These are phyloP conservation scores for Aspergillus ostianus DNA, from an alignment of 495 filamentous ascomycete genomes.

Conservation along the genomic window DNA sequence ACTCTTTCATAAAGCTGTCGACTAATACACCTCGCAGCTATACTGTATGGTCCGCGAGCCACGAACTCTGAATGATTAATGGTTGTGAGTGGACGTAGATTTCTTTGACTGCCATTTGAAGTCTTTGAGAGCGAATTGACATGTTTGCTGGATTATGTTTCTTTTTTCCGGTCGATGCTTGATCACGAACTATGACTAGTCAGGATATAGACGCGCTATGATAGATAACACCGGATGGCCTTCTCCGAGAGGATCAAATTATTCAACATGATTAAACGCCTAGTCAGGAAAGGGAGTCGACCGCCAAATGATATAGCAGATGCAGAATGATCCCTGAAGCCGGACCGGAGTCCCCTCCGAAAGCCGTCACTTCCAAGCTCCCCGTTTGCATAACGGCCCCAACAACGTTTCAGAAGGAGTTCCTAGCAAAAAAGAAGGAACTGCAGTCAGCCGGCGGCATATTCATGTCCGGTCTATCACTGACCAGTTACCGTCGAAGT, in stretches of 20 bases:
- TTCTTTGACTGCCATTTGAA: conserved; percentile 1
- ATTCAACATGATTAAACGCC: not conserved
- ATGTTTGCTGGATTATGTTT: not conserved
- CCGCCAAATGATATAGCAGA: not conserved
- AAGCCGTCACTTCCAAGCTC: not conserved
- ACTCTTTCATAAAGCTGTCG: not conserved
- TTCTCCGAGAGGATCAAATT: not conserved
- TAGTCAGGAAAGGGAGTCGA: not conserved
- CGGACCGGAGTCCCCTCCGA: not conserved
- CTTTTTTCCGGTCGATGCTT: not conserved
- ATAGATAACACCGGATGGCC: not conserved
- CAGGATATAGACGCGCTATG: not conserved
- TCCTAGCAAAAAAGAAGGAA: not conserved
- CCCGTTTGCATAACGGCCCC: not conserved
- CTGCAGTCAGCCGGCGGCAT: not conserved
- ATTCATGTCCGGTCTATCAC: not conserved
- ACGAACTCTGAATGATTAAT: conserved; percentile 10
- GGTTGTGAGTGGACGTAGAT: not conserved
- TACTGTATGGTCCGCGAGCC: conserved; percentile 29
- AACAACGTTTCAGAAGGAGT: not conserved
- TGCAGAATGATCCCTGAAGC: not conserved
- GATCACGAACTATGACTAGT: not conserved
- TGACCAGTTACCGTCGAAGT: not conserved
- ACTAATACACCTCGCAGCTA: conserved; percentile 19
- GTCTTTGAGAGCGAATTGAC: conserved; percentile 1